phyloP scores from a whole-genome alignment of 176 grass and related monocot genomes.

The Elymus sibiricus region DNA sequence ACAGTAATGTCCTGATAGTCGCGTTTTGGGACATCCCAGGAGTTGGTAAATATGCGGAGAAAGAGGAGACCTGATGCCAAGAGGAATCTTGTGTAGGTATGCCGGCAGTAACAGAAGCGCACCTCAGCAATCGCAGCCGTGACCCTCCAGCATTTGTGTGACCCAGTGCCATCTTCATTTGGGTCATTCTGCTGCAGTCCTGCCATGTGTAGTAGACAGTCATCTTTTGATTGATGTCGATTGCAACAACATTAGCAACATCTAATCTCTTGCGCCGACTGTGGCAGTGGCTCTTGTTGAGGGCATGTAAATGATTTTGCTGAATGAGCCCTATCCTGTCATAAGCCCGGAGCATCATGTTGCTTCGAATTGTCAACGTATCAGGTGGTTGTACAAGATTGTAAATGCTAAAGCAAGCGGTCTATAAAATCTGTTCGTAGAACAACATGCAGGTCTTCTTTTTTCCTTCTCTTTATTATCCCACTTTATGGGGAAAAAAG shows the following conservation, averaged over 20 bases:
- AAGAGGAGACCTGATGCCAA: slow-evolving; percentile 16
- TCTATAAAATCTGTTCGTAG: not conserved
- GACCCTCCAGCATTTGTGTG: not conserved
- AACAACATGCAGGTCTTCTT: too few species aligned
- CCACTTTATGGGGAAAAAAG: too few species aligned
- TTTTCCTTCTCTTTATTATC: too few species aligned
- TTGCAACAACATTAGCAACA: not conserved
- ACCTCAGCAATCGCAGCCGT: not conserved
- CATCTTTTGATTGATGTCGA: not conserved
- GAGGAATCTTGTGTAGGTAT: not conserved
- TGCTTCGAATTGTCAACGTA: not conserved
- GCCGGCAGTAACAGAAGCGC: not conserved
- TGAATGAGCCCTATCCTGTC: not conserved
- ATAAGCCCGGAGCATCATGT: not conserved
- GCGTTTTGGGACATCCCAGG: not conserved
- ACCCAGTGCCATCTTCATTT: not conserved
- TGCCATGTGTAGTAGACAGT: not conserved
- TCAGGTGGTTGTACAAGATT: not conserved
- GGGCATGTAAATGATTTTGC: slow-evolving; percentile 10
- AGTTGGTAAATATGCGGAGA: slow-evolving; percentile 26
- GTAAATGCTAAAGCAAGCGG: not conserved
- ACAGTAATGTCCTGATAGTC: not conserved
- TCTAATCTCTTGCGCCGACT: not conserved
- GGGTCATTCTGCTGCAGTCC: not conserved
- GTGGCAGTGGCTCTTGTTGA: not conserved